phyloP scores from a whole-genome alignment of 495 filamentous ascomycete species.

The Corynascus novoguineensis region DNA sequence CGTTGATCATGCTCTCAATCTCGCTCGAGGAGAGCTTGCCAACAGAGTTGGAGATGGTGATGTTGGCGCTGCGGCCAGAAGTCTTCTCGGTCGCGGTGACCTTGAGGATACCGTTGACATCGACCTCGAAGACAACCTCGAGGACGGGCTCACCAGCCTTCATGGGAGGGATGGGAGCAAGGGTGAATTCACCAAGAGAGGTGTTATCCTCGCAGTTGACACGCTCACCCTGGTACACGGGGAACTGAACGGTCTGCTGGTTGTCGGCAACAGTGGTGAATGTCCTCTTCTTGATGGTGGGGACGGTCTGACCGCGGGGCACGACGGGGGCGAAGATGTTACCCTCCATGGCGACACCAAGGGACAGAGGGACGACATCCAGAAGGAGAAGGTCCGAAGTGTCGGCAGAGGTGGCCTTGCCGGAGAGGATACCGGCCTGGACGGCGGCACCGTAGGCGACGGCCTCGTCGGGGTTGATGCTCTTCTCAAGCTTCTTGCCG shows the following conservation, averaged over 20 bases:
- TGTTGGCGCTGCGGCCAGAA: conserved; percentile 95
- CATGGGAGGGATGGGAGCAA: conserved; percentile 96
- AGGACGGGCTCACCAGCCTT: conserved; percentile 96
- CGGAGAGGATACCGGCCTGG: conserved; percentile 95
- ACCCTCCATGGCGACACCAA: conserved; percentile 99
- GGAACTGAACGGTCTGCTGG: conserved; percentile 96
- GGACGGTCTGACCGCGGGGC: conserved; percentile 83
- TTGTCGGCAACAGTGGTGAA: conserved; percentile 98
- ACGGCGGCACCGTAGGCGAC: conserved; percentile 99
- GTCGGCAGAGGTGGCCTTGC: conserved; percentile 92
- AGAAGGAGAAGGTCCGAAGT: conserved; percentile 93
- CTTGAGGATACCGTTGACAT: conserved; percentile 99
- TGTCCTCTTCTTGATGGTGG: conserved; percentile 89
- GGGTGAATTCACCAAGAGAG: conserved; percentile 95
- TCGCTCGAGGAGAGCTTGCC: conserved; percentile 93
- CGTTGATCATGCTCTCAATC: conserved; percentile 95
- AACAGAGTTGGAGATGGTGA: conserved; percentile 99
- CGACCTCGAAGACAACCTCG: conserved; percentile 98
- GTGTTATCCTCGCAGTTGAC: conserved; percentile 99
- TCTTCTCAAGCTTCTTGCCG: conserved; percentile 98
- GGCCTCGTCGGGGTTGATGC: conserved; percentile 99
- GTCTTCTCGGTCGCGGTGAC: conserved; percentile 99
- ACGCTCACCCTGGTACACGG: conserved; percentile 97
- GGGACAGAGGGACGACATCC: conserved; percentile 94
- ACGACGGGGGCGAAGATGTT: conserved; percentile 99